A percentile compares a stretch with the other conserved stretches of the same genome.
These are phyloP conservation scores for Luvunga scandens DNA, from an alignment of 345 rosid genomes.

Conservation along the genomic window DNA sequence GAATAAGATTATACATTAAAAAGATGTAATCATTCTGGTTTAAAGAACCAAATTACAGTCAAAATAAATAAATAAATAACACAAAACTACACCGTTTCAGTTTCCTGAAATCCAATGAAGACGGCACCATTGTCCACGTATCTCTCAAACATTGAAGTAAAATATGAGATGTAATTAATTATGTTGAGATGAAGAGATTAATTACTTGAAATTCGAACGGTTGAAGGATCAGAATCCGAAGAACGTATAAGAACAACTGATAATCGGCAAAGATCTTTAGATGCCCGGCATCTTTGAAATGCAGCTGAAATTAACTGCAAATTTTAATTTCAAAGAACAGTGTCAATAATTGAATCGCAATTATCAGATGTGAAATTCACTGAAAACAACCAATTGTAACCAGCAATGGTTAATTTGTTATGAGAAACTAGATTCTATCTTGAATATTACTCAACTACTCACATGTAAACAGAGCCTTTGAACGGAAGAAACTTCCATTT, in stretches of 20 bases:
- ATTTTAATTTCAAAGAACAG: neutral
- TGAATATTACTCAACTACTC: slow-evolving; percentile 14
- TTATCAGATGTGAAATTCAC: neutral
- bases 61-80: too few species aligned
- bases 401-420: neutral
- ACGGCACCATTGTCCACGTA: neutral
- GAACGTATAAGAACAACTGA: slow-evolving; percentile 51
- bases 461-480: slow-evolving; percentile 30
- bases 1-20: neutral
- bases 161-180: neutral
- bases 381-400: neutral
- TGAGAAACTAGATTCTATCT: neutral
- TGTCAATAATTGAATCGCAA: neutral
- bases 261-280: slow-evolving; percentile 66
- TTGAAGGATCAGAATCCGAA: slow-evolving; percentile 26
- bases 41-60: neutral
- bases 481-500: slow-evolving; percentile 29
- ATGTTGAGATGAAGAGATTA: neutral
- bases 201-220: slow-evolving; percentile 55
- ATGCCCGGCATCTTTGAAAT: slow-evolving; percentile 69
- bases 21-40: neutral
- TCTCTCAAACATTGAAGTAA: neutral
- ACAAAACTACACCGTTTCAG: neutral
- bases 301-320: slow-evolving; percentile 68
- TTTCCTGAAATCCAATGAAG: neutral